Percentiles rank a stretch among this genome's conserved stretches.
Conservation (phyloP, 2,329 filamentous ascomycete genomes). For the Graphiopsis chlorocephala region DNA sequence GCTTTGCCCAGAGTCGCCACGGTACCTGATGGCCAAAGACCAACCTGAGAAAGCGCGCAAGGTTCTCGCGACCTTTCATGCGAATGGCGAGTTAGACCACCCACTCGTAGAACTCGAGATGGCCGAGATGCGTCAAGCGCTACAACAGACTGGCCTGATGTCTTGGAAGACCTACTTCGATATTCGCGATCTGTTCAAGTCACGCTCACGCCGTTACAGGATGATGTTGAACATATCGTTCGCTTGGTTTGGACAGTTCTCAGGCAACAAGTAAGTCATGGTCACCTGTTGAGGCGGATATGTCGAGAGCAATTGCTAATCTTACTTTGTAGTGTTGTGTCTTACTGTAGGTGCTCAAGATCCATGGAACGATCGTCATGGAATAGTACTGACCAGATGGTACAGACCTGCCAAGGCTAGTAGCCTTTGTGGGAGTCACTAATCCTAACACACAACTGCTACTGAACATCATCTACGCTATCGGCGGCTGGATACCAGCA, state of each 20-base stretch:
- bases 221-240: slow-evolving; percentile 40
- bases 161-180: slow-evolving; percentile 41
- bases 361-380: neutral
- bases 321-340: slow-evolving; percentile 32
- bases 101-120: slow-evolving; percentile 45
- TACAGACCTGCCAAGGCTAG: slow-evolving; percentile 27
- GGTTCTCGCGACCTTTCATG: slow-evolving; percentile 46
- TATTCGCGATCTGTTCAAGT: slow-evolving; percentile 51
- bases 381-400: neutral
- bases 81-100: slow-evolving; percentile 43
- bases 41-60: slow-evolving; percentile 45
- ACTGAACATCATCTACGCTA: slow-evolving; percentile 42
- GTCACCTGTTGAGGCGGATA: neutral
- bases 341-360: neutral
- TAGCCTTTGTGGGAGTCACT: slow-evolving; percentile 38
- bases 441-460: slow-evolving; percentile 38
- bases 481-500: slow-evolving; percentile 21
- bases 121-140: slow-evolving; percentile 8
- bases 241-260: slow-evolving; percentile 43
- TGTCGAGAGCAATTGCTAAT: neutral
- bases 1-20: slow-evolving; percentile 47
- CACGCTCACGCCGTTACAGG: slow-evolving; percentile 51
- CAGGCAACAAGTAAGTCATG: slow-evolving; percentile 27
- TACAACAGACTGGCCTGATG: neutral
- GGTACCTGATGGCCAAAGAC: slow-evolving; percentile 50